Evolutionary conservation across 495 filamentous ascomycete species (phyloP).

Genomic region (Aspergillus campestris): DNA sequence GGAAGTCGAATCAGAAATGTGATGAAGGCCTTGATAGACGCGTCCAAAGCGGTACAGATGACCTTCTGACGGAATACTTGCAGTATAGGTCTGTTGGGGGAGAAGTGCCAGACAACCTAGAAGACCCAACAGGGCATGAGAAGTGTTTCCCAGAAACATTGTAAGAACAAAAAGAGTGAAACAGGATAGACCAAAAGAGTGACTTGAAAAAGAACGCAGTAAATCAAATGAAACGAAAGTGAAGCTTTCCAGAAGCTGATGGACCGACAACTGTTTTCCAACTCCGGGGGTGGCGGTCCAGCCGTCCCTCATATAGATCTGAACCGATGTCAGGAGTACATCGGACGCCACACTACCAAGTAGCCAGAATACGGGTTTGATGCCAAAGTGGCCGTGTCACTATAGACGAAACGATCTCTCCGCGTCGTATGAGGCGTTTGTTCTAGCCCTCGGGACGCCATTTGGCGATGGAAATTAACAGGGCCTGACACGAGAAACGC

Average conservation of each 20-base stretch:
- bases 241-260: slow-evolving; percentile 4
- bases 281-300: no score
- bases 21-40: not conserved
- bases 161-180: not conserved
- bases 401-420: no score
- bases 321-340: no score
- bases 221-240: not conserved
- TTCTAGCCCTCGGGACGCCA: no score
- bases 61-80: not conserved
- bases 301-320: no score
- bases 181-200: not conserved
- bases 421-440: no score
- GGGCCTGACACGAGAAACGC: no score
- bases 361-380: no score
- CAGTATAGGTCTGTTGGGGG: not conserved
- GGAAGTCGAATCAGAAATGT: not conserved
- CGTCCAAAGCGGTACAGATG: no score
- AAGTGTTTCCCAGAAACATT: not conserved
- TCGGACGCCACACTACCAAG: no score
- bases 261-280: not conserved
- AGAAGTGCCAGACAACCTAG: not conserved
- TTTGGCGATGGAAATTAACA: no score
- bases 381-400: no score
- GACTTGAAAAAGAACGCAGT: not conserved
- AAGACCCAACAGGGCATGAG: not conserved